Evolutionary conservation across 2,329 filamentous ascomycete genomes (phyloP), one percentile per base, ranked within the genome.

Genomic region (Epichloe hybrida): DNA sequence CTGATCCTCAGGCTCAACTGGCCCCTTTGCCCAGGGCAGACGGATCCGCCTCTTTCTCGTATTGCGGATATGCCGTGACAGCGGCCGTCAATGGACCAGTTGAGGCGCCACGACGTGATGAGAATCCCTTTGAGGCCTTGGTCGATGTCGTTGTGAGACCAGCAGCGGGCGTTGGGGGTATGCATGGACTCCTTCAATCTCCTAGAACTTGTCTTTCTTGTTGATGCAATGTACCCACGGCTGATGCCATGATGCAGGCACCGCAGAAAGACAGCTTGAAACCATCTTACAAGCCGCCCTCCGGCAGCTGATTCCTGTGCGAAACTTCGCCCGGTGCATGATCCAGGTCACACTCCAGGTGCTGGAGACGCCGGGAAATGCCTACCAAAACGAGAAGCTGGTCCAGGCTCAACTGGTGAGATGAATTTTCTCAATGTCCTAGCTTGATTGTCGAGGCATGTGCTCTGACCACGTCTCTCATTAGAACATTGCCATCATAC

Each of bases 111-210:
- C 80, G 90, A 61, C 81, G 88, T 60, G 91, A 98, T 64, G 88
- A 97, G 66, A 80, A 93, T 57, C 86, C 93, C 7, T 90, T 95
- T 67, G 89, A 96, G 71, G 88, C 91, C 27, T 80, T 84, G 47
- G 75, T 98, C 57, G 93, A 97, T 68, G 87, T 98, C 52, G 82
- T 91, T 64, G 80, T 98, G 56, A 81, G 93, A 65, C 91, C 91
- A 46, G 84, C 86, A 37, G 82, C 84, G 56, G 90, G 90, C 15
- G 83, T 93, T 44, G 88, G 86, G 72, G 85, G 89, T 83, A 66
- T 63, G 76, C 15, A 17, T 39, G 4, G 20, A 31, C 17, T 20
- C 37, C 12, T 36, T 23, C 2, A 20, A 39, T 8, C 21, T 31
- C 27, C 27, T 31, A 31, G 27, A 31, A 31, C 9, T 7, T 34